A percentile compares a stretch with the other conserved stretches of the same genome.
Conservation (phyloP, 2,329 filamentous ascomycete genomes). For the Aspergillus melleus region DNA sequence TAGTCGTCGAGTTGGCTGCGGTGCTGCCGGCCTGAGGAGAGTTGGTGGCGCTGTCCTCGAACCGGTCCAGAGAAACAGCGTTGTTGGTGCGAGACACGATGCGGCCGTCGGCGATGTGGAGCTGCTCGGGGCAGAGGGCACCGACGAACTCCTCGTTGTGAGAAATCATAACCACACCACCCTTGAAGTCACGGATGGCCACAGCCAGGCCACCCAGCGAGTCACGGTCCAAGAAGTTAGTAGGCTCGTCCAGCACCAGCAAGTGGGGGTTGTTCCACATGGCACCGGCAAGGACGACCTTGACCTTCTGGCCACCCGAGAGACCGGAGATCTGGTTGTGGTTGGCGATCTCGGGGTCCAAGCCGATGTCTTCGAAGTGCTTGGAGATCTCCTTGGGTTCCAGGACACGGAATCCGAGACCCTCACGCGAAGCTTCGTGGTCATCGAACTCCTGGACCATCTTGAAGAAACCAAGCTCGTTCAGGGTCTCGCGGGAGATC, state of each 20-base stretch:
- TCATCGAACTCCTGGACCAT: slow-evolving; percentile 97
- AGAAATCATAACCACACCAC: slow-evolving; percentile 98
- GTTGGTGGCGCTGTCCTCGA: slow-evolving; percentile 76
- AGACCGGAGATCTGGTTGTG: slow-evolving; percentile 97
- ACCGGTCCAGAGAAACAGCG: slow-evolving; percentile 74
- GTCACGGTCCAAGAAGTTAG: slow-evolving; percentile 98
- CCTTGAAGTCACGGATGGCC: slow-evolving; percentile 96
- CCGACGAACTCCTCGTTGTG: slow-evolving; percentile 99
- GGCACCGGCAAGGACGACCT: slow-evolving; percentile 92
- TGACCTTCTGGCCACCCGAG: slow-evolving; percentile 97
- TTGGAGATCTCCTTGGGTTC: slow-evolving; percentile 93
- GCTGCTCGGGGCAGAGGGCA: slow-evolving; percentile 92
- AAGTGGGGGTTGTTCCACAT: slow-evolving; percentile 99
- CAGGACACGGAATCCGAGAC: slow-evolving; percentile 91
- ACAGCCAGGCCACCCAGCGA: slow-evolving; percentile 95
- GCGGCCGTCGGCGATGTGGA: slow-evolving; percentile 86
- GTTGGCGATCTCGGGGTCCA: slow-evolving; percentile 97
- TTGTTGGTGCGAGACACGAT: slow-evolving; percentile 80
- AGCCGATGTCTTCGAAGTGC: slow-evolving; percentile 95
- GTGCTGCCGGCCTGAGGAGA: slow-evolving; percentile 54
- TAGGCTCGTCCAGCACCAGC: slow-evolving; percentile 95
- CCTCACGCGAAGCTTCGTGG: slow-evolving; percentile 97
- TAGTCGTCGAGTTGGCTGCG: slow-evolving; percentile 59
- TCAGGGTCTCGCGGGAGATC: slow-evolving; percentile 87
- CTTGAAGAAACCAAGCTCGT: slow-evolving; percentile 85